A percentile compares a stretch with the other conserved stretches of the same genome.
These are phyloP conservation scores for Meira nashicola DNA, from an alignment of 1,284 basidiomycete species.

Conservation along the genomic window DNA sequence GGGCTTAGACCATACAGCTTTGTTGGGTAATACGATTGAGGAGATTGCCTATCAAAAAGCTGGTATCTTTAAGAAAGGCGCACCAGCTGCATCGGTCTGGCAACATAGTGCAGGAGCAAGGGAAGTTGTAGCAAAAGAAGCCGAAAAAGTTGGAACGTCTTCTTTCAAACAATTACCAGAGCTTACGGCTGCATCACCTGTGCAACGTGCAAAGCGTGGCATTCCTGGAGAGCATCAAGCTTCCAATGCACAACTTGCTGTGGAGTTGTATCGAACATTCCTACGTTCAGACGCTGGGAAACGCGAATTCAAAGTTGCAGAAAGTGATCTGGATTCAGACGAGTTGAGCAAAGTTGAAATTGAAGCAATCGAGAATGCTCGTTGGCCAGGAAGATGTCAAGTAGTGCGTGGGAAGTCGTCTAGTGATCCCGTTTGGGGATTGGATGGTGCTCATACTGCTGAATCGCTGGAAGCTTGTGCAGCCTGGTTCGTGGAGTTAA, in stretches of 20 bases:
- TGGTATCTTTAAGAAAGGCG: slow-evolving; percentile 88
- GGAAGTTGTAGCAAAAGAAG: slow-evolving; percentile 65
- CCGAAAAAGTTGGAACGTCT: slow-evolving; percentile 64
- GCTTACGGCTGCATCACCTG: neutral
- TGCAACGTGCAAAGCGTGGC: slow-evolving; percentile 57
- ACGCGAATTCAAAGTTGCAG: slow-evolving; percentile 7
- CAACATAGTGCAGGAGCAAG: slow-evolving; percentile 74
- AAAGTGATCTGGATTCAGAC: neutral
- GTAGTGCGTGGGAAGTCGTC: slow-evolving; percentile 56
- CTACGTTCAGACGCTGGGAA: slow-evolving; percentile 57
- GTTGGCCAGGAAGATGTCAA: slow-evolving; percentile 98
- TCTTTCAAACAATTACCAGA: slow-evolving; percentile 56
- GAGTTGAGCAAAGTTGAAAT: neutral
- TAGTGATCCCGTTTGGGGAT: slow-evolving; percentile 68
- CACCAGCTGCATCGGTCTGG: slow-evolving; percentile 76
- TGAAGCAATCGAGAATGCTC: slow-evolving; percentile 64
- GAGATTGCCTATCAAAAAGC: slow-evolving; percentile 95
- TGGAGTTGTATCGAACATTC: slow-evolving; percentile 70
- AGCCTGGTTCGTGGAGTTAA: slow-evolving; percentile 65
- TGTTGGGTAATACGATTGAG: slow-evolving; percentile 80
- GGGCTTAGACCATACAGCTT: slow-evolving; percentile 86
- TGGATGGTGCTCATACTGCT: slow-evolving; percentile 92
- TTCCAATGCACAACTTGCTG: slow-evolving; percentile 82
- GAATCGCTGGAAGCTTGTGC: slow-evolving; percentile 84
- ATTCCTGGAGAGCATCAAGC: slow-evolving; percentile 83